Base-by-base conservation (phyloP, 2,329 filamentous ascomycete species). In the Neocucurbitaria cava region DNA sequence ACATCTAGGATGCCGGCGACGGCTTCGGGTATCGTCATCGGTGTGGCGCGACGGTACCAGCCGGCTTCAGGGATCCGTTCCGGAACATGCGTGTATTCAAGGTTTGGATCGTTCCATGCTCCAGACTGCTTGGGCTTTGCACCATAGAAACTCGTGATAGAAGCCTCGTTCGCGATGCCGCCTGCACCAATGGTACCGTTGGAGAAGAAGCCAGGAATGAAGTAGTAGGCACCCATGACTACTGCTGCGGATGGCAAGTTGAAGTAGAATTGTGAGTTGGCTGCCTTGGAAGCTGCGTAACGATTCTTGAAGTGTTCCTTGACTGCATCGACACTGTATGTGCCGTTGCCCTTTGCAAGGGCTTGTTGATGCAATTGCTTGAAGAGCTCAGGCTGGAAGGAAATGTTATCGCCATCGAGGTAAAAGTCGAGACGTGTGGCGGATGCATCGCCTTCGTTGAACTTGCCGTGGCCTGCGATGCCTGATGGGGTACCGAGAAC, bases 361-460 rank as follows among this genome's bases (percentile, higher is more conserved):
- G 62, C 62, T 45, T 61, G 59, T 33, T 65, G 59, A 39, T 65
- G 62, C 36, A 65, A 13, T 26, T 65, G 59, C 42, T 65, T 58
- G 28, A 73, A 60, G 2, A 74, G 53, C 13, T 63, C 59, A 1
- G 62, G 55, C 17, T 69, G 61, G 40, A 64, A 58, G 3, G 55
- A 66, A 38, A 69, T 66, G 53, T 72, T 71, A 46, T 74, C 72
- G 5, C 71, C 72, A 26, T 69, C 57, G 8, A 62, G 33, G 49
- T 73, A 70, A 26, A 65, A 61, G 48, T 67, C 64, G 11, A 46
- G 35, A 10, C 72, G 65, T 0, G 66, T 65, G 13, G 74, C 62
- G 2, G 68, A 72, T 38, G 65, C 69, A 49, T 76, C 73, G 43
- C 74, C 70, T 52, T 75, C 72, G 52, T 72, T 66, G 44, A 74